These are phyloP conservation scores for Hirschfeldia incana DNA, from an alignment of 345 rosid species.

Conservation along the genomic window DNA sequence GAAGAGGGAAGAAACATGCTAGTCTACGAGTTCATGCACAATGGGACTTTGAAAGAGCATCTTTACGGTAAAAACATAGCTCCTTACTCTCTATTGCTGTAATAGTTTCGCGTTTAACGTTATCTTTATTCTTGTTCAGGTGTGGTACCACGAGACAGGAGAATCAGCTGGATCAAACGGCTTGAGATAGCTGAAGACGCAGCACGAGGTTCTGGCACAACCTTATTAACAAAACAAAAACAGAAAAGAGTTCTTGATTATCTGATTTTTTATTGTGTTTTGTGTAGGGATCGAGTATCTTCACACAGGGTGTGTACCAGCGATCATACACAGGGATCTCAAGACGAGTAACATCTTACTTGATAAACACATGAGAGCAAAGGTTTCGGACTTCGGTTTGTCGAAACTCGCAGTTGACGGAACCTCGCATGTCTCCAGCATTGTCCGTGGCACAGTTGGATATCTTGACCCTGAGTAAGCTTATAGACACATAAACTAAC, in stretches of 20 bases:
- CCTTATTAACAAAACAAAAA: neutral
- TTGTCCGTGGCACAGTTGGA: slow-evolving; percentile 99
- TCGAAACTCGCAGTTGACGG: slow-evolving; percentile 88
- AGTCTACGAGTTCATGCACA: slow-evolving; percentile 94
- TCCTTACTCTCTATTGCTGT: neutral
- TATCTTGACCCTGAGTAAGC: slow-evolving; percentile 98
- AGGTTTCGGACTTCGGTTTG: slow-evolving; percentile 98
- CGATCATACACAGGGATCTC: slow-evolving; percentile 91
- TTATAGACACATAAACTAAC: neutral
- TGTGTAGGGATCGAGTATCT: slow-evolving; percentile 94
- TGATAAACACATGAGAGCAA: slow-evolving; percentile 82
- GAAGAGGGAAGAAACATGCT: slow-evolving; percentile 88
- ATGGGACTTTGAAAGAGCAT: slow-evolving; percentile 96
- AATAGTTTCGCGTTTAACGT: neutral
- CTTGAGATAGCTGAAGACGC: slow-evolving; percentile 97
- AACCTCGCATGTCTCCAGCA: slow-evolving; percentile 93
- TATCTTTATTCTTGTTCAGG: slow-evolving; percentile 39
- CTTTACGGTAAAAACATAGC: slow-evolving; percentile 72
- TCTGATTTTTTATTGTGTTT: neutral
- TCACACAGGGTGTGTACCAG: slow-evolving; percentile 95
- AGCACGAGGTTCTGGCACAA: slow-evolving; percentile 62
- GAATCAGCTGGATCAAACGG: slow-evolving; percentile 86
- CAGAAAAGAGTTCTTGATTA: neutral
- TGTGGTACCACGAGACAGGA: slow-evolving; percentile 55
- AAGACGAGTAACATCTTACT: slow-evolving; percentile 96